Percentiles rank a stretch among this genome's conserved stretches.
Evolutionary conservation across 2,329 filamentous ascomycete species (phyloP).

Genomic region (Karstenula rhodostoma): DNA sequence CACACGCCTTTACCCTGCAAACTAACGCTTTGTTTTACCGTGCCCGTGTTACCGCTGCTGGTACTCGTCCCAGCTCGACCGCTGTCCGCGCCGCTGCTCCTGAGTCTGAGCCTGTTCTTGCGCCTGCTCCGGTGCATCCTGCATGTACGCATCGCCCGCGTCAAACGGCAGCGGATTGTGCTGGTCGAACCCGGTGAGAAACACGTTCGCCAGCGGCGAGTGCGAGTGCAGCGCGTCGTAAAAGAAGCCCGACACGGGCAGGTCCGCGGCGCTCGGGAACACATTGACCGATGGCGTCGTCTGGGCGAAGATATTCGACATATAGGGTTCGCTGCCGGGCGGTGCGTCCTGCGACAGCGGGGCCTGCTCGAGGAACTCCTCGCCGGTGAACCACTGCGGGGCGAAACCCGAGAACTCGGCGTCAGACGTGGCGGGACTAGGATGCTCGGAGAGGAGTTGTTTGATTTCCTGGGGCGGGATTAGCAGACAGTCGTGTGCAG

Average conservation of each 20-base stretch:
- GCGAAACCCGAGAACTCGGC: too few species aligned
- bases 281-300: background rate
- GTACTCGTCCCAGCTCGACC: background rate
- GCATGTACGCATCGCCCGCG: background rate
- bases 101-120: background rate
- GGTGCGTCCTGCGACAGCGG: background rate
- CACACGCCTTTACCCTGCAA: too few species aligned
- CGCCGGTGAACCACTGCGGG: conserved; percentile 7
- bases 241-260: conserved; percentile 17
- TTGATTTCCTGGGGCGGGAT: conserved; percentile 20
- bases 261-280: conserved; percentile 5
- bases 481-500: background rate
- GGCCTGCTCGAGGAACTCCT: conserved; percentile 10
- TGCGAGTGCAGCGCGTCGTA: conserved; percentile 7
- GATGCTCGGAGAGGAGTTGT: conserved; percentile 28
- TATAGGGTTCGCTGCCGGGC: background rate
- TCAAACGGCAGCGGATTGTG: conserved; percentile 19
- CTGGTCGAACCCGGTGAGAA: conserved; percentile 29
- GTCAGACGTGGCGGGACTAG: background rate
- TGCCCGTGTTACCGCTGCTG: too few species aligned
- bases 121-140: background rate
- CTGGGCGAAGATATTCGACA: background rate
- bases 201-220: conserved; percentile 15
- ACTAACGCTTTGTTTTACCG: too few species aligned
- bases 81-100: too few species aligned